Conservation (phyloP, 2,329 filamentous ascomycete species). For the Xylariaceae sp. region DNA sequence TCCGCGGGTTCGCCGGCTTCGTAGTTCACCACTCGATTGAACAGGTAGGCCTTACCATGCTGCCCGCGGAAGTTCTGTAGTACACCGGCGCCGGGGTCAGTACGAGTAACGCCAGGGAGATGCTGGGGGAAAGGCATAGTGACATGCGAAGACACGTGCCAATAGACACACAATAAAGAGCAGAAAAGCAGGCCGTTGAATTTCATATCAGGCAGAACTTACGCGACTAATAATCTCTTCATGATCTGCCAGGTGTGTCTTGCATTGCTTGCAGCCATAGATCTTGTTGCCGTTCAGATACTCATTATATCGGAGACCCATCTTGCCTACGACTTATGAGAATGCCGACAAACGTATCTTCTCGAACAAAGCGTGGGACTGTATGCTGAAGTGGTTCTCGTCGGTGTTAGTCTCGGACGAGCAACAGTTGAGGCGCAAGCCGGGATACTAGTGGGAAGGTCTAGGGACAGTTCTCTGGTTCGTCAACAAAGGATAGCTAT, state of each 20-base stretch:
- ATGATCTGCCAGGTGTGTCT: slow-evolving; percentile 89
- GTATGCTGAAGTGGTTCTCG: not conserved
- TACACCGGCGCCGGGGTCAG: not conserved
- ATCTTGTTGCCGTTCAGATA: slow-evolving; percentile 84
- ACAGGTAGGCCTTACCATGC: slow-evolving; percentile 96
- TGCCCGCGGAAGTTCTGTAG: slow-evolving; percentile 86
- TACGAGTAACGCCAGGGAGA: slow-evolving; percentile 1
- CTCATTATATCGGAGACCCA: slow-evolving; percentile 88
- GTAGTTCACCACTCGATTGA: slow-evolving; percentile 90
- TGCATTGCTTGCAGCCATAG: slow-evolving; percentile 91
- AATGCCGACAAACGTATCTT: not conserved
- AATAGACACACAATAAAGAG: too few relatives aligned
- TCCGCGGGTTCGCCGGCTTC: slow-evolving; percentile 78
- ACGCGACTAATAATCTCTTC: slow-evolving; percentile 95
- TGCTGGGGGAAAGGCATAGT: not conserved
- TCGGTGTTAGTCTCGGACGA: not conserved
- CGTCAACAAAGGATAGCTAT: too few relatives aligned
- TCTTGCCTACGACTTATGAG: slow-evolving; percentile 35
- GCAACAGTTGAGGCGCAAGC: not conserved
- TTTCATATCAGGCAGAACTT: slow-evolving; percentile 31
- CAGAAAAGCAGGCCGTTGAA: too few relatives aligned
- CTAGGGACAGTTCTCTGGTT: not conserved
- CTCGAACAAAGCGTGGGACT: not conserved
- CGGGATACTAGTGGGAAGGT: not conserved
- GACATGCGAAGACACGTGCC: not conserved